These are phyloP conservation scores for Globisporangium iwayamae DNA, from an alignment of 352 stramenopile species.

Conservation along the genomic window DNA sequence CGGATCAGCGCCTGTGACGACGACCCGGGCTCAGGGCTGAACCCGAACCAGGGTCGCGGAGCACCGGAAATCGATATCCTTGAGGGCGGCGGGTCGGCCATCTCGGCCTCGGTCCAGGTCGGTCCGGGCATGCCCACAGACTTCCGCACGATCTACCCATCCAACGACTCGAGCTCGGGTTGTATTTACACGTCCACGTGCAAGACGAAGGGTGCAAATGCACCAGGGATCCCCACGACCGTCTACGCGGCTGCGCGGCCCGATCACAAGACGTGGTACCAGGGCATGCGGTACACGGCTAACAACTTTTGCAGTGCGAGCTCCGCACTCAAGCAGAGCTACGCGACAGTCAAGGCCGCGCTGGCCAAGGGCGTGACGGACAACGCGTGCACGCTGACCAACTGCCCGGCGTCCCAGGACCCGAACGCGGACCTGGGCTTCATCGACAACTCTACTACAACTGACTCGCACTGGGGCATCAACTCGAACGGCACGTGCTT, in stretches of 20 bases:
- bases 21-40: constrained; percentile 89
- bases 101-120: constrained; percentile 74
- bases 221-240: constrained; percentile 40
- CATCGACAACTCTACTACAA: constrained; percentile 35
- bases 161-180: constrained; percentile 18
- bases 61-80: constrained; percentile 96
- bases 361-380: constrained; percentile 39
- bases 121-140: constrained; percentile 34
- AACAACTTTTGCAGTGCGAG: constrained; percentile 47
- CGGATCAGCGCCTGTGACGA: constrained; percentile 87
- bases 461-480: constrained; percentile 46
- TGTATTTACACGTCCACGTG: constrained; percentile 46
- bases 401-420: constrained; percentile 48
- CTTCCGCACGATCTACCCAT: neutral
- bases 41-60: constrained; percentile 84
- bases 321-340: constrained; percentile 32
- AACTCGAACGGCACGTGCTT: constrained; percentile 72
- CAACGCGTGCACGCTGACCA: constrained; percentile 41
- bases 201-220: constrained; percentile 42
- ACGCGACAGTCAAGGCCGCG: constrained; percentile 33
- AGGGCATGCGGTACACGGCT: constrained; percentile 46
- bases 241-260: constrained; percentile 24
- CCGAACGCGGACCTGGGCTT: constrained; percentile 45
- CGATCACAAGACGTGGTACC: constrained; percentile 43
- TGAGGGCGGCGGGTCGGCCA: constrained; percentile 71